These are phyloP conservation scores for Sarocladiaceae sp. DNA, from an alignment of 2,329 filamentous ascomycete genomes.

Conservation along the genomic window DNA sequence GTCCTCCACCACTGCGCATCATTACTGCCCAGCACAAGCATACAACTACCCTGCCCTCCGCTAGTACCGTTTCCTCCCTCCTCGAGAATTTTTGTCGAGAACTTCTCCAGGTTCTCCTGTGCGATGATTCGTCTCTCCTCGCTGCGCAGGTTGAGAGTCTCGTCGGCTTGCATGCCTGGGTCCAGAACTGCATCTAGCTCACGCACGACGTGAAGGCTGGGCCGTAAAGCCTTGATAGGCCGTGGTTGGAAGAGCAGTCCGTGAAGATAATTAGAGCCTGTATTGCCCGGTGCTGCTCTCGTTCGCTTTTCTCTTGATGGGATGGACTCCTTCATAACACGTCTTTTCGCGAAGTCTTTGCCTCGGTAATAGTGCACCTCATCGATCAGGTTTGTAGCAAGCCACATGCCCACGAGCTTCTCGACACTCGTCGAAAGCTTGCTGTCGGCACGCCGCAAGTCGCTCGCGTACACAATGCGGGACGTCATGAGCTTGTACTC, in stretches of 20 bases:
- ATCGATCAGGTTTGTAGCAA: conserved; percentile 23
- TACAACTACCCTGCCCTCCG: conserved; percentile 18
- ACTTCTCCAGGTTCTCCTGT: conserved; percentile 17
- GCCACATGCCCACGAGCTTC: conserved; percentile 23
- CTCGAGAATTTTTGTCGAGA: conserved; percentile 15
- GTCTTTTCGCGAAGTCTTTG: conserved; percentile 22
- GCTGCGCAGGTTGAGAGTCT: conserved; percentile 17
- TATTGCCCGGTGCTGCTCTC: conserved; percentile 16
- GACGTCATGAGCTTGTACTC: conserved; percentile 25
- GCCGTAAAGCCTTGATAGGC: conserved; percentile 17
- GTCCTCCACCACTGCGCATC: conserved; percentile 22
- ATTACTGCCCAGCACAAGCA: conserved; percentile 21
- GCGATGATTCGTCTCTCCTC: conserved; percentile 17
- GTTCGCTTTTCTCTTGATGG: conserved; percentile 18
- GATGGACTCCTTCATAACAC: conserved; percentile 11
- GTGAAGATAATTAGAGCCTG: conserved; percentile 13
- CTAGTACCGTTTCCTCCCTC: neutral
- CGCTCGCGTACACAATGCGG: conserved; percentile 24
- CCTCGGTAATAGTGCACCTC: conserved; percentile 24
- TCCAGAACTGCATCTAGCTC: conserved; percentile 22
- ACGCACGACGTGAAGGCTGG: conserved; percentile 22
- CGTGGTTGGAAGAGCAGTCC: conserved; percentile 15
- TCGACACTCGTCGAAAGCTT: conserved; percentile 19
- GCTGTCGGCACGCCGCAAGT: conserved; percentile 16
- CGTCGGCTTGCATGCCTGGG: conserved; percentile 21